phyloP scores from a whole-genome alignment of 805 yeast genomes.

The Kuraishia cidri region DNA sequence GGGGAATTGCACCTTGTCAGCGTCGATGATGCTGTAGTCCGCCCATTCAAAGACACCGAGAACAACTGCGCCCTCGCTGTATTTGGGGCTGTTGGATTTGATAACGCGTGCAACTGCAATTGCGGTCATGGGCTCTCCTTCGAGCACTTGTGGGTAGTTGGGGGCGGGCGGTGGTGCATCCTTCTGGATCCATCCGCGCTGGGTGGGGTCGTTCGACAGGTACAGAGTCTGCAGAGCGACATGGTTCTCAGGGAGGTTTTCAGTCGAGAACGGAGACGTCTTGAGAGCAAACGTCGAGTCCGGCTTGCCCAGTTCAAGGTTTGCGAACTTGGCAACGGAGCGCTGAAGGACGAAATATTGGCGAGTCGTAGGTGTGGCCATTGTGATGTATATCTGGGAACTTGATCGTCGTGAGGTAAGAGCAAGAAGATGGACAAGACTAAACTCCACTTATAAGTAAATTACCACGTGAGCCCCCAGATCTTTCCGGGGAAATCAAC shows the following conservation, averaged over 20 bases:
- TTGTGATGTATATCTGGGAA: no score
- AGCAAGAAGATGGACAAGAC: no score
- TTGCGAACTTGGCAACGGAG: not conserved
- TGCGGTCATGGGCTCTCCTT: slow-evolving; percentile 35
- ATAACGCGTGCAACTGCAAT: slow-evolving; percentile 41
- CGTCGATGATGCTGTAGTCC: slow-evolving; percentile 29
- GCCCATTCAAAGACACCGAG: slow-evolving; percentile 35
- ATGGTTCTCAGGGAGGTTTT: slow-evolving; percentile 14
- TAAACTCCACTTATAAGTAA: no score
- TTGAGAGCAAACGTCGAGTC: slow-evolving; percentile 5
- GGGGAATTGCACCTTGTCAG: slow-evolving; percentile 16
- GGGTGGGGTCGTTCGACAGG: slow-evolving; percentile 55
- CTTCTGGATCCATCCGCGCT: slow-evolving; percentile 45
- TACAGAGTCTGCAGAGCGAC: slow-evolving; percentile 34
- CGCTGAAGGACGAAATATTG: not conserved
- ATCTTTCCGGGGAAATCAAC: no score
- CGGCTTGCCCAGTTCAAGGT: not conserved
- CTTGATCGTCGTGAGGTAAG: no score
- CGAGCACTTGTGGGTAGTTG: slow-evolving; percentile 14
- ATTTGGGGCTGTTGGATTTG: slow-evolving; percentile 31
- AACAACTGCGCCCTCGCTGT: slow-evolving; percentile 33
- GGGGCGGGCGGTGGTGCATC: slow-evolving; percentile 18
- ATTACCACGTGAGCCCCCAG: no score
- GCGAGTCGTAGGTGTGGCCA: slow-evolving; percentile 1
- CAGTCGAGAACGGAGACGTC: slow-evolving; percentile 8